Conservation (phyloP, 805 yeast species). For the Lipomyces orientalis region DNA sequence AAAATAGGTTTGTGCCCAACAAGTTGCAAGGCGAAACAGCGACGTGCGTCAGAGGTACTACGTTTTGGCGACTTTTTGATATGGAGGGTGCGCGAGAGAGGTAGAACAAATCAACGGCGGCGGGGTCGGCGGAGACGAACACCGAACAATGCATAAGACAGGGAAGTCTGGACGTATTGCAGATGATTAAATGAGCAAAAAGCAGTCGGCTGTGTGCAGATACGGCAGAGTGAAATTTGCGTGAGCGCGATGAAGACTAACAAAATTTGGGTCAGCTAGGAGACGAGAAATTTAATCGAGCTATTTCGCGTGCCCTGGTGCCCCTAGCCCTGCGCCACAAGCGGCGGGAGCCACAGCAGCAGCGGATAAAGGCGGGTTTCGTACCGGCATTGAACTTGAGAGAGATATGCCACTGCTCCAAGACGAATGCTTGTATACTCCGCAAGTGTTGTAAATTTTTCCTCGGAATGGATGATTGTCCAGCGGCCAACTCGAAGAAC, state of each 20-base stretch:
- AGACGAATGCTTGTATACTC: no score
- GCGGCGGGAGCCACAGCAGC: no score
- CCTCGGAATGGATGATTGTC: no score
- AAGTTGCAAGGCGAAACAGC: background rate
- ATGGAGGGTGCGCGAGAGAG: constrained; percentile 31
- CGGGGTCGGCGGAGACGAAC: constrained; percentile 4
- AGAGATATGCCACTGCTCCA: no score
- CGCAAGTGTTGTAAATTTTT: no score
- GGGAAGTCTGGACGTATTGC: background rate
- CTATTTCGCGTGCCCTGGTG: no score
- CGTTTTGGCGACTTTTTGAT: constrained; percentile 6
- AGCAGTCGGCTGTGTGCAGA: background rate
- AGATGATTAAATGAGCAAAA: background rate
- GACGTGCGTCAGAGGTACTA: background rate
- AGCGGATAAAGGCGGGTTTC: no score
- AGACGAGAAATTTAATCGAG: background rate
- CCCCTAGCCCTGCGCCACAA: background rate
- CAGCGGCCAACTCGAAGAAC: no score
- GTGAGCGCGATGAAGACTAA: background rate
- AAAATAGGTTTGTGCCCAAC: background rate
- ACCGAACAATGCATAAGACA: constrained; percentile 28
- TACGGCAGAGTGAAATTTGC: background rate
- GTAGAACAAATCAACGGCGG: constrained; percentile 10
- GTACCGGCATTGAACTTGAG: no score
- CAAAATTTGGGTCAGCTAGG: background rate